Conservation (phyloP, 352 stramenopile species). For the Phytophthora idaei region DNA sequence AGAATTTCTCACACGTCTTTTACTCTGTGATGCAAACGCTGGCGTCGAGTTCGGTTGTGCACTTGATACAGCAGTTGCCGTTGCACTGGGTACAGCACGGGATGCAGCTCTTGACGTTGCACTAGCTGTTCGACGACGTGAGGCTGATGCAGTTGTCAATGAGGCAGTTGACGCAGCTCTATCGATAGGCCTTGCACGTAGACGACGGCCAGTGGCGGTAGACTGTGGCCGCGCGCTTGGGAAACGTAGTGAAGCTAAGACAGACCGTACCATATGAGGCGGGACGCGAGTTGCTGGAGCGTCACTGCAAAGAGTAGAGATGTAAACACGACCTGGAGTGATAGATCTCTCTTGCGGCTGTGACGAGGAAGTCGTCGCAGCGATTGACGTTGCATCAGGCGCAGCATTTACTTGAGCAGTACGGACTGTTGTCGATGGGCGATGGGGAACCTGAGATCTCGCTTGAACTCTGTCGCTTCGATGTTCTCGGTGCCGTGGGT, state of each 20-base stretch:
- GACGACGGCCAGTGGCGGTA: conserved; percentile 5
- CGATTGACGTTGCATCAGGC: neutral
- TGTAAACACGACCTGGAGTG: conserved; percentile 7
- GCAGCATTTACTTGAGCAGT: neutral
- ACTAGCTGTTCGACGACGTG: conserved; percentile 8
- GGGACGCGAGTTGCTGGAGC: conserved; percentile 4
- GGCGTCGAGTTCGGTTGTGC: neutral
- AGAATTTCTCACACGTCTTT: neutral
- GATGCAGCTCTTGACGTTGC: conserved; percentile 1
- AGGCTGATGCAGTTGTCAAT: neutral
- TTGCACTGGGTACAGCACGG: conserved; percentile 1
- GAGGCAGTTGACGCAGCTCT: conserved; percentile 8
- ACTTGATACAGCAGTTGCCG: conserved; percentile 1
- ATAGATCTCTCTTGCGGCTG: neutral
- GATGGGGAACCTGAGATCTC: conserved; percentile 7
- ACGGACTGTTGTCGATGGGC: conserved; percentile 1
- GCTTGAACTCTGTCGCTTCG: conserved; percentile 17
- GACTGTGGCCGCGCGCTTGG: conserved; percentile 6
- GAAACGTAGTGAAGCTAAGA: conserved; percentile 12
- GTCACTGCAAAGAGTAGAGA: conserved; percentile 2
- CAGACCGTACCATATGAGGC: conserved; percentile 18
- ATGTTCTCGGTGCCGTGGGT: conserved; percentile 18
- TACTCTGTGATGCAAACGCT: neutral
- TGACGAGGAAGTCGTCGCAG: neutral
- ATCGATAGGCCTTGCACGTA: neutral